phyloP scores from a whole-genome alignment of 441 rosid genomes.

The Euphorbia corollata region DNA sequence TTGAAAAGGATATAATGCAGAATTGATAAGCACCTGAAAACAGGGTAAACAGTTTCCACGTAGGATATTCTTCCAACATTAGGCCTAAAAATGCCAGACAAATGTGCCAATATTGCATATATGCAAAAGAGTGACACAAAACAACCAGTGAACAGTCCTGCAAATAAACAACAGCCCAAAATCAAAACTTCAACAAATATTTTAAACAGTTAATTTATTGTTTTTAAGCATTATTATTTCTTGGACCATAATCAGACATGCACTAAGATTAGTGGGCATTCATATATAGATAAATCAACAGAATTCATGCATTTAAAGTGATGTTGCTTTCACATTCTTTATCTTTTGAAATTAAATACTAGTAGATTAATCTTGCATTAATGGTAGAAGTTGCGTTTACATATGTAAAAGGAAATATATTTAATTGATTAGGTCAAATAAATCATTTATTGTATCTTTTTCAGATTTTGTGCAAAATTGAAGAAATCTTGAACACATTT shows the following conservation, averaged over 20 bases:
- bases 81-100: constrained; percentile 67
- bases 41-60: constrained; percentile 84
- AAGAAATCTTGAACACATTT: no score
- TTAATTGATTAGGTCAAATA: no score
- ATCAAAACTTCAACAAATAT: background rate
- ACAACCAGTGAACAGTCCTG: constrained; percentile 93
- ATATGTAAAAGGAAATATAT: no score
- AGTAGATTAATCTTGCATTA: background rate
- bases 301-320: background rate
- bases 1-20: no score
- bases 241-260: background rate
- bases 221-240: background rate
- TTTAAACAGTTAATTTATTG: background rate
- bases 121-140: constrained; percentile 73
- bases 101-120: constrained; percentile 73
- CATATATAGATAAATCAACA: background rate
- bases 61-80: constrained; percentile 35
- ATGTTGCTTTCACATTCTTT: background rate
- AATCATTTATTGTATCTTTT: no score
- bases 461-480: no score
- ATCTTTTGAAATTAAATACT: background rate
- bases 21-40: constrained; percentile 70
- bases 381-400: no score
- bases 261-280: background rate
- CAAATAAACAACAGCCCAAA: constrained; percentile 17